Percentiles rank a stretch among this genome's conserved stretches.
Conservation (phyloP, 495 filamentous ascomycete genomes). For the Aspergillus ellipticus region DNA sequence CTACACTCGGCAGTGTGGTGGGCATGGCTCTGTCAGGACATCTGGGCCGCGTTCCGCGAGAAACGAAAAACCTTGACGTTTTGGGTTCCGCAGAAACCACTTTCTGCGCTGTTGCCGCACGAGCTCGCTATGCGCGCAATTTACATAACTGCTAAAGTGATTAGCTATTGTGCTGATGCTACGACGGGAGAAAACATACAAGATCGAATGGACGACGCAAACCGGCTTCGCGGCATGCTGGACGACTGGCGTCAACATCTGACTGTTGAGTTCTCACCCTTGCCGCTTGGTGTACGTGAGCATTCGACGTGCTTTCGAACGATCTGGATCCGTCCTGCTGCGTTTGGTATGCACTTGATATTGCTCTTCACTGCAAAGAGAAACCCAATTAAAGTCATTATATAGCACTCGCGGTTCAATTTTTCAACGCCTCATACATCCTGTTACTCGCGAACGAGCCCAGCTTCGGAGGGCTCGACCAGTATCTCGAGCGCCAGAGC, state of each 20-base stretch:
- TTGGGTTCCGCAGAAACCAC: conserved; percentile 5
- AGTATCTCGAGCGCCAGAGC: conserved; percentile 15
- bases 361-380: background rate
- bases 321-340: conserved; percentile 21
- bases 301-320: conserved; percentile 9
- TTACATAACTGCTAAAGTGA: conserved; percentile 8
- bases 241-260: conserved; percentile 24
- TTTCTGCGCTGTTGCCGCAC: conserved; percentile 3
- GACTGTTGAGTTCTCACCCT: conserved; percentile 22
- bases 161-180: background rate
- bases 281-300: conserved; percentile 8
- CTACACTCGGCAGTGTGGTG: conserved; percentile 13
- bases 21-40: conserved; percentile 16
- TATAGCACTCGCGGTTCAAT: conserved; percentile 23
- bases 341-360: conserved; percentile 14
- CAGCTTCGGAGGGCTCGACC: conserved; percentile 15
- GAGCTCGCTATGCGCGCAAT: conserved; percentile 8
- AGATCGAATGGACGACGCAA: conserved; percentile 11
- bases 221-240: conserved; percentile 13
- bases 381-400: background rate
- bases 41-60: conserved; percentile 15
- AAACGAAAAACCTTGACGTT: conserved; percentile 10
- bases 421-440: conserved; percentile 17
- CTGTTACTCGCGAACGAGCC: conserved; percentile 21
- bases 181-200: background rate